Conservation (phyloP, 140 eudicot species). For the Erigeron philadelphicus region DNA sequence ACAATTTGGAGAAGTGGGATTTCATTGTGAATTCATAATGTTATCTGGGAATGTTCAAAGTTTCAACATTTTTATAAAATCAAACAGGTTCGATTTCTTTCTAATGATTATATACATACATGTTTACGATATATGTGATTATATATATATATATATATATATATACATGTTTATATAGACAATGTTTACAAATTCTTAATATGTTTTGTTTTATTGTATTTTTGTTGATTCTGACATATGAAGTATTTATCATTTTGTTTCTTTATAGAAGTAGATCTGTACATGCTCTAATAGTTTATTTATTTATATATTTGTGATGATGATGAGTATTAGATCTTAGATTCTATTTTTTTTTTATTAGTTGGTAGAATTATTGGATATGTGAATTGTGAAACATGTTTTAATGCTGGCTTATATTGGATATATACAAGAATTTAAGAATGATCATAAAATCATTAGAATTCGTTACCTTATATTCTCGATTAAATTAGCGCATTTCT, state of each 20-base stretch:
- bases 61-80: conserved; percentile 11
- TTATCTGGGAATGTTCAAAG: conserved; percentile 20
- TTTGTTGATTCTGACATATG: conserved; percentile 17
- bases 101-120: conserved; percentile 17
- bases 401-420: conserved; percentile 21
- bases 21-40: conserved; percentile 27
- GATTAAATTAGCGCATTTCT: conserved; percentile 11
- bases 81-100: conserved; percentile 37
- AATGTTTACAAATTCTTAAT: neutral
- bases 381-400: conserved; percentile 11
- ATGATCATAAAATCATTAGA: conserved; percentile 19
- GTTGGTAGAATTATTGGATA: conserved; percentile 16
- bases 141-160: too few relatives aligned
- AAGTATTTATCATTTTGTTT: conserved; percentile 20
- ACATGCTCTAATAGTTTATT: conserved; percentile 22
- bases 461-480: conserved; percentile 14
- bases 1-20: conserved; percentile 28
- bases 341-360: neutral
- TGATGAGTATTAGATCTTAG: conserved; percentile 26
- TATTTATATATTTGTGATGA: conserved; percentile 18
- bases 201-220: conserved; percentile 7
- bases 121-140: conserved; percentile 12
- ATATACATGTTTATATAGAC: neutral
- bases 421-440: neutral
- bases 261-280: conserved; percentile 30